Conservation (phyloP, 2,329 filamentous ascomycete genomes). For the Ophiostoma piceae region DNA sequence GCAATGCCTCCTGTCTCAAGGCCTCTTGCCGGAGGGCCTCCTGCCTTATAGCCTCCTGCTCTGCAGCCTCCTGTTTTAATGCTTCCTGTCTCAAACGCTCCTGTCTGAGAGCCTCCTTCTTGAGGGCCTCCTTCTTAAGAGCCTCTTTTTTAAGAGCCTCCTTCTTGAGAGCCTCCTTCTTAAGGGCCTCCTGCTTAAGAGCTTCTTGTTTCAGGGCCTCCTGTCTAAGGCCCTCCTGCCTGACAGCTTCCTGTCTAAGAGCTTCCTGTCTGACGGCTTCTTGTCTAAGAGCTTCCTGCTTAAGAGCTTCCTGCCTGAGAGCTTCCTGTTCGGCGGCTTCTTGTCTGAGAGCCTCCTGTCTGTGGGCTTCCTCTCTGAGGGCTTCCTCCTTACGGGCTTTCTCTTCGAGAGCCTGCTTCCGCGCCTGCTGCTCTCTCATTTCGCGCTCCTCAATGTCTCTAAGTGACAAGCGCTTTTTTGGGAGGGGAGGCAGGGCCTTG, state of each 20-base stretch:
- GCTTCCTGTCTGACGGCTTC: neutral
- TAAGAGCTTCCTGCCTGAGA: neutral
- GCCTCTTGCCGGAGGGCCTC: neutral
- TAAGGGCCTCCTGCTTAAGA: neutral
- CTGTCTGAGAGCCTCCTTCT: neutral
- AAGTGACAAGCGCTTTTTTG: conserved; percentile 12
- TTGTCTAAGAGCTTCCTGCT: neutral
- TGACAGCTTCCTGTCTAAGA: neutral
- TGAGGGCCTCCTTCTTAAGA: neutral
- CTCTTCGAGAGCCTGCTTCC: conserved; percentile 6
- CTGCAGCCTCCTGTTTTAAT: too few species aligned
- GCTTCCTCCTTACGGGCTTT: neutral
- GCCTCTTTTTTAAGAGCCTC: conserved; percentile 20
- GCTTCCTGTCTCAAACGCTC: neutral
- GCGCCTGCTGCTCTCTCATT: conserved; percentile 4
- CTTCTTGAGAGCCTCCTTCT: conserved; percentile 25
- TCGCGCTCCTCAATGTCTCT: conserved; percentile 12
- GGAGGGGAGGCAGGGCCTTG: conserved; percentile 8
- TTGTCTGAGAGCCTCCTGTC: conserved; percentile 28
- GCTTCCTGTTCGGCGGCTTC: conserved; percentile 20
- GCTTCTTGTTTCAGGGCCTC: neutral
- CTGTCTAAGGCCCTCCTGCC: neutral
- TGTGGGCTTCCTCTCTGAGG: conserved; percentile 13
- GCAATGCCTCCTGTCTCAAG: neutral
- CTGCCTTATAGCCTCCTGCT: neutral